Base-by-base conservation (phyloP, 1,284 basidiomycete species). In the Phaffia rhodozyma region DNA sequence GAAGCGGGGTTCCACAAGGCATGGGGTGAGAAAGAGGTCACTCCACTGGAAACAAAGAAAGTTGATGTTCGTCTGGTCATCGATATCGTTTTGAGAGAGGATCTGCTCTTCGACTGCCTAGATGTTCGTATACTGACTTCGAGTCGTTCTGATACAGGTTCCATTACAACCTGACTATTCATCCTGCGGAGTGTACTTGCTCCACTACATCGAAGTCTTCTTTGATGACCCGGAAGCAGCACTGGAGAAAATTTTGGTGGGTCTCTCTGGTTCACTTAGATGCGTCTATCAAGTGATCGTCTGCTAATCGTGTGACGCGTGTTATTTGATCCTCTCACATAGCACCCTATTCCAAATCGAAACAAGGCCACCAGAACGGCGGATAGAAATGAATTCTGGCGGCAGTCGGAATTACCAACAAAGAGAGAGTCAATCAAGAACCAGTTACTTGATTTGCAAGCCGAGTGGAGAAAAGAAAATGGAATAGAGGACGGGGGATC, bases 1-100 rank as follows among this genome's bases (percentile, higher is more conserved):
- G 94, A 98, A 73, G 92, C 92, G 0, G 76, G 79, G 65, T 85
- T 91, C 73, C 96, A 93, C 77, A 81, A 81, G 65, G 74, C 75
- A 2, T 70, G 80, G 6, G 6, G 48, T 61, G 6, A 71, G 5
- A 49, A 49, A 3, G 57, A 49, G n/a, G 43, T 34, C 23, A 56
- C 59, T 18, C 20, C 43, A 1, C 32, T 65, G 16, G 7, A 9
- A 13, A 27, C 25, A 13, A 32, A 50, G n/a, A 62, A 63, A 55
- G 58, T 63, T 34, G 58, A 60, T 34, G 59, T 55, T 34, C 49
- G 65, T 55, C 55, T 32, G 50, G 32, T 25, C 43, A 25, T 61
- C 58, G 48, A 50, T 30, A 53, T 60, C n/a, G n/a, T 59, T 32
- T 4, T 52, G 55, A 21, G 30, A 49, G 5, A 32, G 2, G n/a